Percentiles rank a stretch among this genome's conserved stretches.
These are phyloP conservation scores for Cystobasidium onofrii DNA, from an alignment of 768 basidiomycete species.

Conservation along the genomic window DNA sequence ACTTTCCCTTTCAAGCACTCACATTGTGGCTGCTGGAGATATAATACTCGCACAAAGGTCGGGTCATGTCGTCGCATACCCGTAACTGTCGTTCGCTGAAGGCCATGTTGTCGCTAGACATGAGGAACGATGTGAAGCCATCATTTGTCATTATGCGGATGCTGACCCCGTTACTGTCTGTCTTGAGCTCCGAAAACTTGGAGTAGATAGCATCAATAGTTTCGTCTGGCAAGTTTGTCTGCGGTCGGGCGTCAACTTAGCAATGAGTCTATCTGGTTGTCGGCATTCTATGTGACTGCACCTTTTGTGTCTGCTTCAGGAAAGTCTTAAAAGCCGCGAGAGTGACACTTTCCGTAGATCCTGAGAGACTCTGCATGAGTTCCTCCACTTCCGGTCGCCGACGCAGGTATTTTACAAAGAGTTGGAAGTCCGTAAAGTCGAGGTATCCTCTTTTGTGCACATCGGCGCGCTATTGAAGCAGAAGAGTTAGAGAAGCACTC, in stretches of 20 bases:
- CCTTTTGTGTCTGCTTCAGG: constrained; percentile 54
- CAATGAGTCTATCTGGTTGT: no score
- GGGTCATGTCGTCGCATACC: constrained; percentile 75
- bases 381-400: constrained; percentile 70
- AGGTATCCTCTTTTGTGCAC: constrained; percentile 46
- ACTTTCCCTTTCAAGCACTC: background rate
- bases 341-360: constrained; percentile 39
- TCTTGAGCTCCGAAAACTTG: constrained; percentile 39
- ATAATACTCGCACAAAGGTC: constrained; percentile 76
- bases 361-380: constrained; percentile 44
- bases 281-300: constrained; percentile 37
- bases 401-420: constrained; percentile 73
- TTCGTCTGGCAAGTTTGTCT: background rate
- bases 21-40: constrained; percentile 80
- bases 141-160: constrained; percentile 51
- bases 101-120: constrained; percentile 66
- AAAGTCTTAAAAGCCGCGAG: constrained; percentile 52
- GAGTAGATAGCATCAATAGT: constrained; percentile 20
- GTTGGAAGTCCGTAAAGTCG: constrained; percentile 69
- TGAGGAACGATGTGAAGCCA: constrained; percentile 67
- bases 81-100: constrained; percentile 49
- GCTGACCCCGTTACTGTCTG: constrained; percentile 25
- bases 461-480: constrained; percentile 22
- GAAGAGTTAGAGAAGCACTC: background rate
- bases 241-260: background rate